phyloP scores from a whole-genome alignment of 768 basidiomycete genomes.

The Lentinula sp. region DNA sequence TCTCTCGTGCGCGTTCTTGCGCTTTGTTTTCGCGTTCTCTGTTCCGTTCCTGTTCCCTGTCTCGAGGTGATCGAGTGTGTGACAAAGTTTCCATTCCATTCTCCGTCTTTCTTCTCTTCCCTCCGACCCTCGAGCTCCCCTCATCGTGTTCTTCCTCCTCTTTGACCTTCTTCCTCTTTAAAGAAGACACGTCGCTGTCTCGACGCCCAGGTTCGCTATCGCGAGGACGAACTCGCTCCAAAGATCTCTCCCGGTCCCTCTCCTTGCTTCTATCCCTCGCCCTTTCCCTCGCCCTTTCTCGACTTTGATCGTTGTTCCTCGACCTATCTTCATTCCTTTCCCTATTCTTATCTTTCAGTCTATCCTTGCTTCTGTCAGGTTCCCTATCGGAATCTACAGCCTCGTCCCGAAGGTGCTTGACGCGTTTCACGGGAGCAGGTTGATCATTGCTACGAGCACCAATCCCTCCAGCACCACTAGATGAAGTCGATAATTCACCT shows the following conservation, averaged over 20 bases:
- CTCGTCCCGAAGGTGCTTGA: conserved; percentile 16
- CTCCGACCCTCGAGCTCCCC: conserved; percentile 10
- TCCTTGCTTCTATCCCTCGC: conserved; percentile 17
- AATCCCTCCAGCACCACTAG: background rate
- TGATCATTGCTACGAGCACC: background rate
- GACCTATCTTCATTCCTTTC: conserved; percentile 22
- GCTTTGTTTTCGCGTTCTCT: conserved; percentile 9
- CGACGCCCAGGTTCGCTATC: background rate
- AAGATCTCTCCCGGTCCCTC: conserved; percentile 3
- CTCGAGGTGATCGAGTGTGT: background rate
- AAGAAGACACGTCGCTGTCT: background rate
- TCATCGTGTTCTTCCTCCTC: conserved; percentile 24
- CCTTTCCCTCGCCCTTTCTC: conserved; percentile 13
- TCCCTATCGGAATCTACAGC: conserved; percentile 22
- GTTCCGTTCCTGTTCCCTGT: background rate
- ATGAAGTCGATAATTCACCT: background rate
- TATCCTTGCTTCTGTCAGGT: conserved; percentile 15
- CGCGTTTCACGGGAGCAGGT: conserved; percentile 6
- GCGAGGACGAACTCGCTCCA: conserved; percentile 6
- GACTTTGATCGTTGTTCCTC: conserved; percentile 16
- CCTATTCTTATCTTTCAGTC: conserved; percentile 12
- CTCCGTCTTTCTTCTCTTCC: conserved; percentile 41
- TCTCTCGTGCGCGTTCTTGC: conserved; percentile 1
- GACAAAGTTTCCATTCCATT: conserved; percentile 15
- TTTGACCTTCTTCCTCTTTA: conserved; percentile 33